Base-by-base conservation (phyloP, 2,329 filamentous ascomycete species). In the Aureobasidium sp. region DNA sequence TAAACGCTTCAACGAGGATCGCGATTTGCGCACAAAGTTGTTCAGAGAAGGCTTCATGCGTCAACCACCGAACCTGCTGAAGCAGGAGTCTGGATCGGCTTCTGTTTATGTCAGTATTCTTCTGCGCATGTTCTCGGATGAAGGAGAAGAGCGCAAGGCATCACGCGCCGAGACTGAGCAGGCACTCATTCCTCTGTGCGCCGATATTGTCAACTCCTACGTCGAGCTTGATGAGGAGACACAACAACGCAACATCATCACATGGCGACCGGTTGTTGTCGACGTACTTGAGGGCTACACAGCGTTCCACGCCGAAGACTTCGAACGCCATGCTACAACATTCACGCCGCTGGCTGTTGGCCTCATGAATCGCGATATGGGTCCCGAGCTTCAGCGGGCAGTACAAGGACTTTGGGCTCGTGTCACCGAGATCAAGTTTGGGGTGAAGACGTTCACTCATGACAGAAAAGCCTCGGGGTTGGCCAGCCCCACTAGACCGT, bases 11-110 rank as follows among this genome's bases (percentile, higher is more conserved):
- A 99, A 99, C 74, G 91, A 91, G 65, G 92, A 99, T 76, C 96
- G 96, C 75, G 94, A 97, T 67, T 80, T 99, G 41, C 86, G 94
- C 49, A 96, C 96, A 82, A 86, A 90, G 21, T 81, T 99, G 21
- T 99, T 95, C 91, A 83, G 91, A 55, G 94, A 99, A 73, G 94
- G 95, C 0, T 99, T 99, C 81, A 99, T 99, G 94, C 96, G 96
- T 77, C 94, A 99, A 72, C 93, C 94, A 16, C 94, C 94, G 3
- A 99, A 99, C 70, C 81, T 99, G 13, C 83, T 99, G 34, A 99
- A 99, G 78, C 94, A 99, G 73, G 94, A 99, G 77, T 90, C 86
- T 64, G 93, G 94, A 44, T 90, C 88, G 61, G 94, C 94, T 0
- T 90, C 90, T 2, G 97, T 95, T 1, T 99, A 99, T 73, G 91